Percentiles rank a stretch among this genome's conserved stretches.
phyloP scores from a whole-genome alignment of 2,329 filamentous ascomycete genomes.

The Drechslera avenae region DNA sequence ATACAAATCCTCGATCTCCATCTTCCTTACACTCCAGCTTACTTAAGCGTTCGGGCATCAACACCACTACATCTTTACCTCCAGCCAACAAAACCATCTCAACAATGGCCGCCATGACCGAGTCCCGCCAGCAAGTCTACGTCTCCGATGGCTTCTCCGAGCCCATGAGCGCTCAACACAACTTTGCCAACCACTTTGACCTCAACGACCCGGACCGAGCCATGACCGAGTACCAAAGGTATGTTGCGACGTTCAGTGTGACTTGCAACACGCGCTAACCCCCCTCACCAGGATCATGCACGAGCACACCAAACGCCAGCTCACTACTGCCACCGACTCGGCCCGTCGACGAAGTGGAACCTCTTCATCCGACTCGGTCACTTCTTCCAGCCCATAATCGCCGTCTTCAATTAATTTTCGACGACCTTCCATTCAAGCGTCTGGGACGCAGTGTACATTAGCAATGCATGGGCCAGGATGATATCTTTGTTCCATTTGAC shows the following conservation, averaged over 20 bases:
- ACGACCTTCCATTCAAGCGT: conserved; percentile 2
- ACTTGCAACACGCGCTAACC: conserved; percentile 17
- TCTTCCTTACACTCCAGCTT: background rate
- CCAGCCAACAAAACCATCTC: background rate
- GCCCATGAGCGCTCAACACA: conserved; percentile 50
- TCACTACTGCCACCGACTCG: conserved; percentile 53
- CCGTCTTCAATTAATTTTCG: background rate
- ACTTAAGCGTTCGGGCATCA: background rate
- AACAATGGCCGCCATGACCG: conserved; percentile 31
- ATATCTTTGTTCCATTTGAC: background rate
- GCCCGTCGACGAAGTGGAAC: conserved; percentile 47
- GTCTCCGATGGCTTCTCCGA: conserved; percentile 49
- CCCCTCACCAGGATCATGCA: conserved; percentile 52
- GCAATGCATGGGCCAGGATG: conserved; percentile 8
- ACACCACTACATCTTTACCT: background rate
- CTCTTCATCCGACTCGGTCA: conserved; percentile 21
- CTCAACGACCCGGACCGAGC: conserved; percentile 46
- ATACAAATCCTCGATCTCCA: conserved; percentile 10
- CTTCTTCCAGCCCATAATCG: conserved; percentile 27
- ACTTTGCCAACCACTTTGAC: conserved; percentile 53
- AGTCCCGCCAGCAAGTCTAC: conserved; percentile 41
- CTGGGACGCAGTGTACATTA: conserved; percentile 7
- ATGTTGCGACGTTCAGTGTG: conserved; percentile 14
- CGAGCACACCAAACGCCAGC: conserved; percentile 57
- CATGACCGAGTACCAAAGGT: conserved; percentile 54